Evolutionary conservation across 768 basidiomycete species (phyloP), one percentile per base, ranked within the genome.

Genomic region (Amanita muscaria): DNA sequence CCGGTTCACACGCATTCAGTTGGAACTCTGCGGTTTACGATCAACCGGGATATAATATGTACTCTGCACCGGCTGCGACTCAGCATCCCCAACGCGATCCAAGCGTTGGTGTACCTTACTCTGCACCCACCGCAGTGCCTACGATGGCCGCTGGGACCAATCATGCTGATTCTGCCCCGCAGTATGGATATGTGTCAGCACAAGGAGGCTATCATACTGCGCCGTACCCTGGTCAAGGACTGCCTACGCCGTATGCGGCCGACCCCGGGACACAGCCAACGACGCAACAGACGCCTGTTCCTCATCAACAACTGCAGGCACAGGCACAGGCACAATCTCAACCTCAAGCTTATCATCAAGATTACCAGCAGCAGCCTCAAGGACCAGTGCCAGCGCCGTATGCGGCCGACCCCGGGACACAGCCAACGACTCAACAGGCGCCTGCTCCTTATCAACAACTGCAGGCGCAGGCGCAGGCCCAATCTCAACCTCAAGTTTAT

Each of bases 1-100:
- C 27, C 27, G 27, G 27, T 12, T 12, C 27, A 23, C 72, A 74
- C 44, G 49, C 59, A 0, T 82, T 74, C 50, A 74, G 71, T 4
- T 81, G 76, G 76, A 70, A 73, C 51, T 66, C 70, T 2, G 31
- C 53, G 7, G 54, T 60, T 5, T 76, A 73, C 49, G 71, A 71
- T 3, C 74, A 72, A 42, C 56, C 61, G 4, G 64, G 59, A 4
- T 72, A 73, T 51, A 61, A 59, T 31, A 15, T 52, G 58, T n/a
- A 70, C 64, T 47, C 66, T 63, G 9, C 47, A 40, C 54, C 56
- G 16, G 49, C 51, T 19, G 50, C 58, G n/a, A 59, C 45, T 44
- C 47, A 30, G 16, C 23, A 30, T 16, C 27, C 27, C 6, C 41
- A 23, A 33, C 22, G 23, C 16, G 40, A 40, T 29, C 7, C 12